Evolutionary conservation across 2,329 filamentous ascomycete species (phyloP), one percentile per base, ranked within the genome.

Genomic region (Aspergillus sp.): DNA sequence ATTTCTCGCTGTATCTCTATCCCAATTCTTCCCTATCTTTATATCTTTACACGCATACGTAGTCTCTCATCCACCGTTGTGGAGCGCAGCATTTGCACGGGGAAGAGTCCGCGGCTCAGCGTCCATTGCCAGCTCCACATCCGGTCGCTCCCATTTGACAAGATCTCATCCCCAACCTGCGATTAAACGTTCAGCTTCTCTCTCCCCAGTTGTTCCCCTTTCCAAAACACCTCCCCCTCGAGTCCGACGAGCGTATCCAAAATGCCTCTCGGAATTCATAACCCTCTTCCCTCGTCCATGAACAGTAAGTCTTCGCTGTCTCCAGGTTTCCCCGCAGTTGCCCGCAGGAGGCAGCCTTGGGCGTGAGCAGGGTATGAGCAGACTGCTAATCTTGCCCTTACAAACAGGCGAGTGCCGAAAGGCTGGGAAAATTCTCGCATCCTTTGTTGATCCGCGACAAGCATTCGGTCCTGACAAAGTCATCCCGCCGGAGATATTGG

Each of bases 391-490:
- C 52, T 57, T 31, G 40, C 35, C 21, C 56, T 57, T 50, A 58
- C 66, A 49, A 58, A 66, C 76, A 97, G 93, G 91, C 80, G 95
- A 99, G 80, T 98, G 95, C 80, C 95, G 90, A 77, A 99, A 99
- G 79, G 95, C 92, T 73, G 90, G 90, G 72, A 96, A 96, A 82
- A 98, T 98, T 70, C 85, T 99, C 66, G 86, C 90, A 46, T 96
- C 93, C 12, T 99, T 99, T 74, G 85, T 98, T 73, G 95, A 98
- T 73, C 95, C 95, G 19, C 86, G 88, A 71, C 93, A 98, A 80
- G 80, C 93, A 19, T 96, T 98, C 75, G 92, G 93, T 6, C 93
- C 95, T 56, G 95, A 98, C 77, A 98, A 98, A 77, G 88, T 99
- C 73, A 99, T 99, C 68, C 95, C 95, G 50, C 93, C 93, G 7